Base-by-base conservation (phyloP, 1,284 basidiomycete genomes). In the Leccinum ponderosum region DNA sequence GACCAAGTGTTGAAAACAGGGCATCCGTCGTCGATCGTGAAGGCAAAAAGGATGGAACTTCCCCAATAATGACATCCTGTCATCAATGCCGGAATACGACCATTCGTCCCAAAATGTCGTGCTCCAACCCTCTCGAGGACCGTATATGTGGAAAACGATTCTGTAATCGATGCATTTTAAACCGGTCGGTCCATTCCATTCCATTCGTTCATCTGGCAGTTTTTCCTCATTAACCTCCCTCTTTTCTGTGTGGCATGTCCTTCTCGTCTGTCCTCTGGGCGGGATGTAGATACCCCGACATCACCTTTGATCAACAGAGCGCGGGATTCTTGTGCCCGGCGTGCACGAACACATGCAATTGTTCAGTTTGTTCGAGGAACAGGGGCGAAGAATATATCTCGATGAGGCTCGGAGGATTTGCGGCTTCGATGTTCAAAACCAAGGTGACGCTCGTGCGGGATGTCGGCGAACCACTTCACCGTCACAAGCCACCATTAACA, bases 331-430 rank as follows among this genome's bases (percentile, higher is more conserved):
- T 75, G 57, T 73, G 72, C 51, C 72, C 72, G 0, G 63, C 29
- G n/a, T 73, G 72, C 58, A 70, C 73, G 8, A 60, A 66, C 44
- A 76, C 69, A 2, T 73, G 72, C 59, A 73, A 73, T 33, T 73
- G 72, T 42, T 73, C 72, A 4, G 0, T 1, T 12, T 73, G 72
- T 51, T 62, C 72, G 5, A 57, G 70, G 53, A 66, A 7, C 53
- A 64, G 72, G 14, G 72, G 72, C 1, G 72, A 73, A 60, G 72
- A 74, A 51, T 73, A 65, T 35, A 37, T 73, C 22, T 73, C 72
- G 11, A 73, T 73, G 72, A 56, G 67, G 22, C 65, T 69, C 4
- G 63, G 61, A 11, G 68, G 69, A 6, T 63, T 73, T 14, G 73
- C 70, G 8, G 35, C 69, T 2, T 60, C 69, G 4, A 35, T 72